Conservation (phyloP, 352 stramenopile species). For the Phytophthora macrochlamydospora region DNA sequence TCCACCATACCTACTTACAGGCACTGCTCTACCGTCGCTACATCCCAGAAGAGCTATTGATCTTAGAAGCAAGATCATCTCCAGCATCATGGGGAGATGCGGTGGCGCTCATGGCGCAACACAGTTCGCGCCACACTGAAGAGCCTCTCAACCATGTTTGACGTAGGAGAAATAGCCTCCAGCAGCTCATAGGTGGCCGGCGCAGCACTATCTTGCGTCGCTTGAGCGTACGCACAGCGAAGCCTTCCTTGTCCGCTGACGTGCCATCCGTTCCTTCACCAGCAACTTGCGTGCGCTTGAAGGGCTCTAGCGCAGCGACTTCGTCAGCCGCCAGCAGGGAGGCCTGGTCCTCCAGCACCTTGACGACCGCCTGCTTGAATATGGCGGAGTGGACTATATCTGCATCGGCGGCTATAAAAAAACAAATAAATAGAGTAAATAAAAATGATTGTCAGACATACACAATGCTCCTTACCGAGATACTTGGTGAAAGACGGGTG, state of each 20-base stretch:
- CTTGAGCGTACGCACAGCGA: neutral
- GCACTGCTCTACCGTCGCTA: constrained; percentile 1
- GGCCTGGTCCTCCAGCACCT: neutral
- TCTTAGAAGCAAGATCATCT: neutral
- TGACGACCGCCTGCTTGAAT: neutral
- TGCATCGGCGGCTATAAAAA: neutral
- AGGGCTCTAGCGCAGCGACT: neutral
- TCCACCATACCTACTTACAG: neutral
- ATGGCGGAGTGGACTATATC: neutral
- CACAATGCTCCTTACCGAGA: neutral
- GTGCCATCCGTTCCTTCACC: no score
- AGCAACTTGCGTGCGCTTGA: neutral
- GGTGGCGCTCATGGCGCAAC: neutral
- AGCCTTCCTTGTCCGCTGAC: neutral
- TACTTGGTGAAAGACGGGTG: neutral
- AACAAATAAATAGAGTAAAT: neutral
- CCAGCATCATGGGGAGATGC: neutral
- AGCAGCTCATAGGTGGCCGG: neutral
- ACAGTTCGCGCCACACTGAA: neutral
- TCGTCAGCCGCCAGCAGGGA: neutral
- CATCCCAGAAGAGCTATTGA: neutral
- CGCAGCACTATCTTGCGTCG: neutral
- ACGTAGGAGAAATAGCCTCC: neutral
- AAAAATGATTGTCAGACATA: neutral
- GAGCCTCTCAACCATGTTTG: neutral